Conservation (phyloP, 225 moss, liverwort and hornwort species). For the Sphagnum contortum region DNA sequence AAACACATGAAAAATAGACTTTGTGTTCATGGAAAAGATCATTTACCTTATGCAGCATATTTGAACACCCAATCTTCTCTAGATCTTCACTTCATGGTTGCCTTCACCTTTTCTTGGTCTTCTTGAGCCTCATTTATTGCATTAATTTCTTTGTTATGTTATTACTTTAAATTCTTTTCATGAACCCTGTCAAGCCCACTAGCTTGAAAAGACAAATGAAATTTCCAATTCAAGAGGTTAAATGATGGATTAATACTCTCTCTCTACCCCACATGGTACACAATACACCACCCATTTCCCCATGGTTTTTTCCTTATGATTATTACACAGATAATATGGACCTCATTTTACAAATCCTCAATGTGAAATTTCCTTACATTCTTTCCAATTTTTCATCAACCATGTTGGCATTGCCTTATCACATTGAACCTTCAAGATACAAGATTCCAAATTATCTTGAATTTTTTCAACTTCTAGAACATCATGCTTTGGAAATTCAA, state of each 20-base stretch:
- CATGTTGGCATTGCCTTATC: too few relatives aligned
- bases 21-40: background rate
- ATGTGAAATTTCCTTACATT: too few relatives aligned
- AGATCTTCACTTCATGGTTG: background rate
- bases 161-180: background rate
- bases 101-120: background rate
- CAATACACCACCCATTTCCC: too few relatives aligned
- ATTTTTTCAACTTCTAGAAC: too few relatives aligned
- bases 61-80: background rate
- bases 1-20: background rate
- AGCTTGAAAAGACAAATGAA: background rate
- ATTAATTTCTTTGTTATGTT: background rate
- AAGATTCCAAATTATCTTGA: too few relatives aligned
- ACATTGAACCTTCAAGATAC: too few relatives aligned
- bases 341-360: too few relatives aligned
- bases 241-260: background rate
- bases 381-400: too few relatives aligned
- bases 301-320: too few relatives aligned
- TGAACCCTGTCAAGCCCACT: background rate
- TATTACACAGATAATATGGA: too few relatives aligned
- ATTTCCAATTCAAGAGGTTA: background rate
- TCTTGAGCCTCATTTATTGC: background rate
- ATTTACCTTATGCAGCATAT: background rate
- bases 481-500: too few relatives aligned
- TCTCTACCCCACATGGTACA: background rate